Evolutionary conservation across 768 basidiomycete genomes (phyloP).

Genomic region (Lactarius hatsudake): DNA sequence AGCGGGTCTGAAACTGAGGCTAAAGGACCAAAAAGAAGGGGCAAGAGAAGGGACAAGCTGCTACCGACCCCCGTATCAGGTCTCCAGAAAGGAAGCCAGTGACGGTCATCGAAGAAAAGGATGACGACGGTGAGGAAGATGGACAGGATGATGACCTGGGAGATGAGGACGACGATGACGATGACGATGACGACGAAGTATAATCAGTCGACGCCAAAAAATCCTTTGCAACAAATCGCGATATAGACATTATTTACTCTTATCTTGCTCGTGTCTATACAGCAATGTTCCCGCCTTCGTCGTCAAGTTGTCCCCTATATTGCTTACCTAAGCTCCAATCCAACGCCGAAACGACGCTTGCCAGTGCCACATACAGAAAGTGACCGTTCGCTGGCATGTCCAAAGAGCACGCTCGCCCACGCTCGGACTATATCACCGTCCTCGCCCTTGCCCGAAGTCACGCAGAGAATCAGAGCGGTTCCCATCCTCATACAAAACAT

Average conservation of each 20-base stretch:
- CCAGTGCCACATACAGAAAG: background rate
- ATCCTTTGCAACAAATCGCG: background rate
- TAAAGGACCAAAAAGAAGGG: slow-evolving; percentile 41
- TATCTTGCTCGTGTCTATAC: background rate
- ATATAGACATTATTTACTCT: background rate
- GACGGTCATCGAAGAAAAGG: slow-evolving; percentile 42
- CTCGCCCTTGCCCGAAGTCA: slow-evolving; percentile 19
- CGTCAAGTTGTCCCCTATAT: background rate
- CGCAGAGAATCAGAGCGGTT: background rate
- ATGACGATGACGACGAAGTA: background rate
- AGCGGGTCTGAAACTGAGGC: slow-evolving; percentile 54
- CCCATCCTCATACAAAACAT: background rate
- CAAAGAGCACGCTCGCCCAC: slow-evolving; percentile 12
- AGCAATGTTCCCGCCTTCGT: background rate
- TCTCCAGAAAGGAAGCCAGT: slow-evolving; percentile 35
- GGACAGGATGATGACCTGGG: slow-evolving; percentile 30
- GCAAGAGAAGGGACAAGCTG: slow-evolving; percentile 30
- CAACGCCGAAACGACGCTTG: background rate
- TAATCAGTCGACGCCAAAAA: background rate
- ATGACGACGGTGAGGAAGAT: slow-evolving; percentile 31
- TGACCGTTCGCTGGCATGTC: slow-evolving; percentile 17
- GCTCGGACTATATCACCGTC: slow-evolving; percentile 24
- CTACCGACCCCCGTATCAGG: slow-evolving; percentile 9
- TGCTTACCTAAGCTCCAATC: background rate
- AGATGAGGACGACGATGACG: slow-evolving; percentile 32